Evolutionary conservation across 2,329 filamentous ascomycete species (phyloP).

Genomic region (Colletotrichum tropicale): DNA sequence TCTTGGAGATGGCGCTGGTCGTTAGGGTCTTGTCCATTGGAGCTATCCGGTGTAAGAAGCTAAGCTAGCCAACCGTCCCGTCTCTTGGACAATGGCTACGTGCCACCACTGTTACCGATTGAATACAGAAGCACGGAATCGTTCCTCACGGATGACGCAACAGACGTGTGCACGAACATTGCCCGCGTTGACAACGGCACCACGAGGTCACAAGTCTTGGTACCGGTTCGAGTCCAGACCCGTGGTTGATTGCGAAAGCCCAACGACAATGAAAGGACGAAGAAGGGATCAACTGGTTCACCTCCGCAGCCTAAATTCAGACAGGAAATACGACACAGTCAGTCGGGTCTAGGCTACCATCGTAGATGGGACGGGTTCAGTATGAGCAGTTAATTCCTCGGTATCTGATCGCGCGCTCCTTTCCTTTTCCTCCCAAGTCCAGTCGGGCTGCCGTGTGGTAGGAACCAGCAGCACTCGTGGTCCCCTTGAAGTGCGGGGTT

Average conservation of each 20-base stretch:
- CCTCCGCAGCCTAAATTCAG: neutral
- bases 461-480: neutral
- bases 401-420: neutral
- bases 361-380: neutral
- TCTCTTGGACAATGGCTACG: neutral
- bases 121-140: neutral
- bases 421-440: neutral
- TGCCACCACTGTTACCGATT: neutral
- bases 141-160: neutral
- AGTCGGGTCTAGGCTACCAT: neutral
- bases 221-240: neutral
- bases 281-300: neutral
- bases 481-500: conserved; percentile 13
- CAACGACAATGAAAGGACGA: neutral
- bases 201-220: neutral
- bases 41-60: neutral
- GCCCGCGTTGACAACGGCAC: neutral
- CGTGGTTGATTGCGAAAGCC: neutral
- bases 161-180: neutral
- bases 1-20: neutral
- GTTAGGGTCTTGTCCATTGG: neutral
- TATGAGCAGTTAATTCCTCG: neutral
- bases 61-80: neutral
- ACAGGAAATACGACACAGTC: neutral
- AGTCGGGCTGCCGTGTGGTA: neutral